Base-by-base conservation (phyloP, 2,329 filamentous ascomycete genomes). In the Camillea tinctor region DNA sequence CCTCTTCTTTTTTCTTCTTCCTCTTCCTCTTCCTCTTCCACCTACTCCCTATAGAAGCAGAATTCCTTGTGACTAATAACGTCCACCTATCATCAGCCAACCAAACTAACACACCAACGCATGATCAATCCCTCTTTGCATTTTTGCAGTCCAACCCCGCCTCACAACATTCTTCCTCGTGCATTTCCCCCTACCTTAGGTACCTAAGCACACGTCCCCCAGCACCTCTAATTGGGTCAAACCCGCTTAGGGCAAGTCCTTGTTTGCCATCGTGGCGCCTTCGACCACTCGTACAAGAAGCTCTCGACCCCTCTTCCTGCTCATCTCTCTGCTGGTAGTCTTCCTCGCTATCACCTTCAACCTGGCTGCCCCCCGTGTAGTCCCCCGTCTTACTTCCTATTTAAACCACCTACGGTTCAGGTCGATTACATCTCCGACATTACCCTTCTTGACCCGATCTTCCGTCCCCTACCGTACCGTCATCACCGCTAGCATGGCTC, bases 321-420 rank as follows among this genome's bases (percentile, higher is more conserved):
- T 85, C 66, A 74, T 80, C 69, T 71, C 71, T 19, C 58, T 73
- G 44, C 55, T 87, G 68, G 65, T 87, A 67, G 74, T 89, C 71
- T 81, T 90, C 74, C 70, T 85, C 71, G 74, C 76, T 64, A 75
- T 81, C 57, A 71, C 79, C 77, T 78, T 83, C 83, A 89, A 84
- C 72, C 86, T 92, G 88, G 88, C 89, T 80, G 79, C 83, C 72
- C 79, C 83, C 74, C 81, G 86, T 73, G 77, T 84, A 68, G 75
- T 82, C 71, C 75, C 80, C 65, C 85, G 89, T 70, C 78, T 91
- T 66, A 79, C 80, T 63, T 80, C 81, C 58, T 74, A 89, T 66
- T 79, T 86, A 61, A 79, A 78, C 69, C 85, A 88, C 66, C 71
- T 89, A 62, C 80, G 79, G 71, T 76, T 71, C 68, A 74, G 66